Evolutionary conservation across 768 basidiomycete genomes (phyloP), one percentile per base, ranked within the genome.

Genomic region (Suillus subluteus): DNA sequence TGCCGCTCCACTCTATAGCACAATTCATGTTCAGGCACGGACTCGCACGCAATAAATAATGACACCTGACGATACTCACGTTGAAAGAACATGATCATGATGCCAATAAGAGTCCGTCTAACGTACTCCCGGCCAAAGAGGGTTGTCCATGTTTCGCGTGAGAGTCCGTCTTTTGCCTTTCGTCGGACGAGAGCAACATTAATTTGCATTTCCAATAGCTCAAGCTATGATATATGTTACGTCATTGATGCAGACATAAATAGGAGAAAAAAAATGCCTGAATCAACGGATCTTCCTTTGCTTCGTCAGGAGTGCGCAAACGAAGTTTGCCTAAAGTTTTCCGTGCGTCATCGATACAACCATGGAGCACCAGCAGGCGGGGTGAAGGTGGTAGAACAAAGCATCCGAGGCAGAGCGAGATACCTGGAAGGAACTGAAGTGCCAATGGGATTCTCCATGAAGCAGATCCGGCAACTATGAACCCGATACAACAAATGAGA

Each of bases 371-470:
- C 13, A 87, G 78, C 43, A 83, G 76, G 37, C 85, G 80, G 0
- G 85, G 85, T 41, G 84, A 86, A 16, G 83, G 80, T 37, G 86
- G 84, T 3, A 85, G 76, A 76, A 67, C 82, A 74, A 80, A 72
- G 23, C 84, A 84, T 4, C 92, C 92, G 4, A 90, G 11, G 0
- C 82, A 87, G 9, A 95, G 86, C 5, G 90, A 76, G 21, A 88
- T 68, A 0, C 90, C 93, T 8, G 93, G 93, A 13, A 89, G 70
- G 8, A 93, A 75, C 73, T 94, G 93, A 8, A 92, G 75, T 1
- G 83, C 88, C 0, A 95, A 84, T 2, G 92, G 93, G 38, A 93
- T 86, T 40, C 92, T 84, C 92, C 92, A 95, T 1, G 91, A 91
- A 12, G 81, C 76, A 1, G 90, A 88, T 1, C 88, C 82, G 0